These are phyloP conservation scores for Fusarium sacchari DNA, from an alignment of 2,329 filamentous ascomycete species.

Conservation along the genomic window DNA sequence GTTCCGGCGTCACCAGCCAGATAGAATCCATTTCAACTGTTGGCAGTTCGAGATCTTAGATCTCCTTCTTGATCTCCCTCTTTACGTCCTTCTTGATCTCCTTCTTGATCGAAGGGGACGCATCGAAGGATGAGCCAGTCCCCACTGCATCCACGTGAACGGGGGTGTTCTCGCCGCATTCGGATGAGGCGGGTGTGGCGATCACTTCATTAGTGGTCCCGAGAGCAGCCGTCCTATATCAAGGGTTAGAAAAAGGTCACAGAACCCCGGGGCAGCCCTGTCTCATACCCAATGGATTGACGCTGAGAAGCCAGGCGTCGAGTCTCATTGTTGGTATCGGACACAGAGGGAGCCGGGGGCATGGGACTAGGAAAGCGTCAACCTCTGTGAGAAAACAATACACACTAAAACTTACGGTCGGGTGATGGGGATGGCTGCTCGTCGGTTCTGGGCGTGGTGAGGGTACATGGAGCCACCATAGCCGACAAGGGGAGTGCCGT, in stretches of 20 bases:
- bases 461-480: constrained; percentile 55
- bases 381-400: neutral
- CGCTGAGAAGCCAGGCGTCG: constrained; percentile 47
- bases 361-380: constrained; percentile 27
- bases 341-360: constrained; percentile 2
- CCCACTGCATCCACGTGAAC: constrained; percentile 62
- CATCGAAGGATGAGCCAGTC: constrained; percentile 55
- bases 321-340: constrained; percentile 28
- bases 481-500: constrained; percentile 70
- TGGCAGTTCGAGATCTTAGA: constrained; percentile 10
- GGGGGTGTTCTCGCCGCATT: constrained; percentile 65
- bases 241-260: constrained; percentile 48
- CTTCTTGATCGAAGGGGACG: constrained; percentile 59
- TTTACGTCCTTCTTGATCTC: constrained; percentile 53
- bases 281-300: constrained; percentile 51
- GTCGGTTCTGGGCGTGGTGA: constrained; percentile 52
- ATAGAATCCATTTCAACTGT: neutral
- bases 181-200: constrained; percentile 56
- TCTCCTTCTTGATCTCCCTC: constrained; percentile 46
- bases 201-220: constrained; percentile 54
- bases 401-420: constrained; percentile 45
- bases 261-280: constrained; percentile 36
- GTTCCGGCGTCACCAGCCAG: neutral
- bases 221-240: constrained; percentile 51
- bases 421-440: constrained; percentile 39